These are phyloP conservation scores for Phytophthora lateralis DNA, from an alignment of 352 stramenopile genomes.

Conservation along the genomic window DNA sequence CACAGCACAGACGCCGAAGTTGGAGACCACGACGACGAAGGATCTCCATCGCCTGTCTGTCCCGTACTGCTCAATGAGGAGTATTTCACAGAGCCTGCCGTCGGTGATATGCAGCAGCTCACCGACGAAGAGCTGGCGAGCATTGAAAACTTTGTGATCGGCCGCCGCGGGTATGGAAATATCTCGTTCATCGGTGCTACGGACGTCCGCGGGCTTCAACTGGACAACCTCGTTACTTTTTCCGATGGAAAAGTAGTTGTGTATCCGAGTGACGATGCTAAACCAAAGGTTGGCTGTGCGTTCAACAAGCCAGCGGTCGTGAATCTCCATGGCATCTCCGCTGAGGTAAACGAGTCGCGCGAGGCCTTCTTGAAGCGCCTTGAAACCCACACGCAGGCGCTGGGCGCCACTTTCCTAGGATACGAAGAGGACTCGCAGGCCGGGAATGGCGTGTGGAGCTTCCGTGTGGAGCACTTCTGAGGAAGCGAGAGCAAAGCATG, in stretches of 20 bases:
- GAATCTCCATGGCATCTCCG: conserved; percentile 38
- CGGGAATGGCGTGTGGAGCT: conserved; percentile 45
- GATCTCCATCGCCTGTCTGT: conserved; percentile 12
- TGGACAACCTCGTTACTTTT: conserved; percentile 54
- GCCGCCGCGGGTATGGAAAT: conserved; percentile 38
- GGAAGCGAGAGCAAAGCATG: conserved; percentile 3
- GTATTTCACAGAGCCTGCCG: conserved; percentile 51
- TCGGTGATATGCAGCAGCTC: conserved; percentile 40
- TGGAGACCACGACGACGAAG: background rate
- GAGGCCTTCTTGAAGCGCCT: conserved; percentile 47
- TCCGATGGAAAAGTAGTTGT: conserved; percentile 46
- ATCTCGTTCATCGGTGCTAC: conserved; percentile 49
- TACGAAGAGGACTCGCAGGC: conserved; percentile 26
- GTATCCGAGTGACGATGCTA: conserved; percentile 48
- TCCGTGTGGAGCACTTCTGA: conserved; percentile 56
- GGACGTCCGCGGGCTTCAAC: conserved; percentile 48
- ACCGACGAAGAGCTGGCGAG: conserved; percentile 40
- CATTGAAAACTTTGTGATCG: conserved; percentile 49
- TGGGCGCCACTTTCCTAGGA: conserved; percentile 43
- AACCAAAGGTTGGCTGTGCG: conserved; percentile 40
- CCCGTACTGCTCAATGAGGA: conserved; percentile 38
- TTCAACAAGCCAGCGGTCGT: conserved; percentile 61
- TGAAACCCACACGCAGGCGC: conserved; percentile 36
- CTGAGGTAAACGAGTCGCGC: conserved; percentile 16
- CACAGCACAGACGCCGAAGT: background rate